Evolutionary conservation across 768 basidiomycete genomes (phyloP), one percentile per base, ranked within the genome.

Genomic region (Tulasnella sp.): DNA sequence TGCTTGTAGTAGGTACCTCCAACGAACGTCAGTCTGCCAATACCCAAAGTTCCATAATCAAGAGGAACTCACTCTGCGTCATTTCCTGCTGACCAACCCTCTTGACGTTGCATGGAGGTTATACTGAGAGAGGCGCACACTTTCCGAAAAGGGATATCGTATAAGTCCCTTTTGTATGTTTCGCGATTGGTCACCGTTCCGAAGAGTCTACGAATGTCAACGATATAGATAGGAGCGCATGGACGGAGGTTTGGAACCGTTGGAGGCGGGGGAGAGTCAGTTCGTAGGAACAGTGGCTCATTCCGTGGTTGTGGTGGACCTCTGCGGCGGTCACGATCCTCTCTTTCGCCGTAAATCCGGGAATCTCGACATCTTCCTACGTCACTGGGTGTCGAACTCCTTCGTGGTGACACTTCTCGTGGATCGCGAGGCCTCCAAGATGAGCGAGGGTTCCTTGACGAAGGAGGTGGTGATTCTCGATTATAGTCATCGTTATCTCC

Each of bases 1-100:
- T n/a, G 37, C 48, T n/a, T 51, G 39, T 25, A 41, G 43, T 16
- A 51, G 25, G 20, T 51, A 40, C 39, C 48, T 51, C 20, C 4
- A 10, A 24, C 12, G 34, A 29, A 16, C 29, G 25, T 31, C 7
- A 3, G 37, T n/a, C 25, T 7, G 19, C 34, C 6, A 13, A 22
- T 37, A 41, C 16, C 20, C 5, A 16, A 22, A 3, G 2, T 9
- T 5, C 6, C 12, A 1, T n/a, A 29, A 12, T 4, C 15, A 15
- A 40, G 37, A 28, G 16, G n/a, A 10, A 40, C 48, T 40, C 37
- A 51, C 48, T 51, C 48, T 28, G 48, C 48, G 19, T 51, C 48
- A 27, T 29, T 20, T 15, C 48, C 48, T n/a, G 48, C 48, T 25
- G 39, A 43, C 48, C 48, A 51, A 4, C 48, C 48, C 25, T 51